Base-by-base conservation (phyloP, 1,284 basidiomycete genomes). In the Ceratorhiza oryzae-sativae region DNA sequence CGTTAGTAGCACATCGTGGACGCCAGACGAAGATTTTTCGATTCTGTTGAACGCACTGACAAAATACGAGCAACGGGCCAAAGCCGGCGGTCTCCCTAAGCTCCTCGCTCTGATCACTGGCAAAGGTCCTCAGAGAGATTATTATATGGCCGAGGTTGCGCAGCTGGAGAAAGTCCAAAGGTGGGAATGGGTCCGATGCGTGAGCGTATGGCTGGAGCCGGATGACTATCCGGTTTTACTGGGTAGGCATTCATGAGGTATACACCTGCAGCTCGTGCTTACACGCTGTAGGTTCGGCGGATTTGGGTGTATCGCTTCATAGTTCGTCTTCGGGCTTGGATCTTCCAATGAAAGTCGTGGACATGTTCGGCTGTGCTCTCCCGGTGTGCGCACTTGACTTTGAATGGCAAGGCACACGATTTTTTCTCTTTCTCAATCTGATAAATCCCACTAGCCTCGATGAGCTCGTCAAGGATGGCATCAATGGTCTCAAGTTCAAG, bases 311-410 rank as follows among this genome's bases (percentile, higher is more conserved):
- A 59, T 94, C 90, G 72, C 83, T 99, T 71, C 97, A 99, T 80
- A 88, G 90, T 18, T 95, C 93, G 79, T 95, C 93, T 0, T 97
- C 94, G 0, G 92, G 88, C 0, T 82, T 97, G 55, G 97, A 99
- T 80, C 83, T 99, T 65, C 97, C 97, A 1, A 99, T 99, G 97
- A 99, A 99, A 81, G 90, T 99, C 9, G 96, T 99, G 1, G 97
- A 99, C 80, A 98, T 99, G 97, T 97, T 99, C 80, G 97, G 97
- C 0, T 98, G 95, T 76, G 91, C 89, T 1, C 83, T 98, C 63
- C 96, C 96, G 0, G 97, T 98, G 3, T 92, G 96, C 75, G 96
- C 97, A 0, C 84, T 95, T 8, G 85, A 90, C 51, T 99, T 98
- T 79, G 83, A 85, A 45, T 97, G 92, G 94, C 94, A 75, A 39